Evolutionary conservation across 2,329 filamentous ascomycete species (phyloP), one percentile per base, ranked within the genome.

Genomic region (Neopestalotiopsis sp.): DNA sequence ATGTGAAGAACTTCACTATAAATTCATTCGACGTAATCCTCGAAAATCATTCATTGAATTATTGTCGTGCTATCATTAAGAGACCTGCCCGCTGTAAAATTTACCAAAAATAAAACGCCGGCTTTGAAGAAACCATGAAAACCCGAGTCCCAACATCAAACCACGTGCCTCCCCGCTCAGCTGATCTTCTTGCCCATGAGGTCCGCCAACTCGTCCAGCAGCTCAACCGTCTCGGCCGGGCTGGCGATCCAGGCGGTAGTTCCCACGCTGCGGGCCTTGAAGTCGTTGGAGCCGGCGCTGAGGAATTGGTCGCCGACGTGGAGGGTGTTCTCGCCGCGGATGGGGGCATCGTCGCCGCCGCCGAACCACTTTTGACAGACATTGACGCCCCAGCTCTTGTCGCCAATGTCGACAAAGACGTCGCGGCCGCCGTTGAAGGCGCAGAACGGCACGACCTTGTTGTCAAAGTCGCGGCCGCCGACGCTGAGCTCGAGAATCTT

Each of bases 371-470:
- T 88, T 83, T 99, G 96, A 79, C 95, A 98, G 4, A 95, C 94
- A 42, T 93, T 87, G 2, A 99, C 96, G 72, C 96, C 96, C 92
- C 95, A 97, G 66, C 92, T 94, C 83, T 99, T 99, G 83, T 99
- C 96, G 68, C 96, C 96, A 76, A 99, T 98, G 79, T 99, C 96
- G 67, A 99, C 95, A 81, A 99, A 99, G 57, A 98, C 94, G 79
- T 99, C 96, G 71, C 96, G 95, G 12, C 96, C 96, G 67, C 95
- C 96, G 80, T 99, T 99, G 85, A 99, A 99, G 28, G 96, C 96
- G 78, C 96, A 99, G 78, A 98, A 99, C 0, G 96, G 96, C 40
- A 99, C 83, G 30, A 70, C 75, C 28, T 72, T 71, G 71, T 74
- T 76, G 66, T 71, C 71, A 70, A 71, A 73, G 67, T 74, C 69